Evolutionary conservation across 805 yeast species (phyloP), one percentile per base, ranked within the genome.

Genomic region (Pichia heedii): DNA sequence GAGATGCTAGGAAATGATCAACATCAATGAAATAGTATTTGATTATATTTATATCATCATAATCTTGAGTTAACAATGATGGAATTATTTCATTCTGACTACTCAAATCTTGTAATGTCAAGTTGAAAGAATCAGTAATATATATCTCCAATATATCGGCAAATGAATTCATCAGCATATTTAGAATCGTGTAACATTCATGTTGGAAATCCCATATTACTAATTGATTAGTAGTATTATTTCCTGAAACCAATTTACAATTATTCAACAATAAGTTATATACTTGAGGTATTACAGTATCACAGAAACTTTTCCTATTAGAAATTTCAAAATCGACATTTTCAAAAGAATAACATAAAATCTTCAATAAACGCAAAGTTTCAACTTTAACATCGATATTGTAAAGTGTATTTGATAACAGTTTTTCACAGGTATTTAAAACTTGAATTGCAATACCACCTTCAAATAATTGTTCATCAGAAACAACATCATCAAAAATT

Each of bases 381-480:
- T 69, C 67, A 2, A 71, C 57, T 51, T 73, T 74, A 11, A 74
- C 62, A 12, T 66, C 70, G 1, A 65, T 40, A 8, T 39, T 34
- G 40, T 51, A 42, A 15, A 38, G 5, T 9, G 38, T 45, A 21
- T 57, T 57, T 21, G 54, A 41, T 26, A 78, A 55, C 24, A 79
- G 54, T 36, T 57, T 56, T 33, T 70, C 61, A 42, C 84, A 70
- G 33, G 77, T 74, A 27, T 67, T 60, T 33, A 79, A 65, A 0
- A 84, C 69, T 35, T 69, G 68, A 18, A 58, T 49, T 3, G 89
- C 90, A 35, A 81, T 70, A 2, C 84, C 84, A 11, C 77, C 81
- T 42, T 77, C 81, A 68, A 88, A 84, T 57, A 89, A 90, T 60
- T 85, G 90, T 30, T 81, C 87, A 45, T 87, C 96, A 2, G 90